Evolutionary conservation across 2,329 filamentous ascomycete genomes (phyloP).

Genomic region (Arthrobotrys conoides): DNA sequence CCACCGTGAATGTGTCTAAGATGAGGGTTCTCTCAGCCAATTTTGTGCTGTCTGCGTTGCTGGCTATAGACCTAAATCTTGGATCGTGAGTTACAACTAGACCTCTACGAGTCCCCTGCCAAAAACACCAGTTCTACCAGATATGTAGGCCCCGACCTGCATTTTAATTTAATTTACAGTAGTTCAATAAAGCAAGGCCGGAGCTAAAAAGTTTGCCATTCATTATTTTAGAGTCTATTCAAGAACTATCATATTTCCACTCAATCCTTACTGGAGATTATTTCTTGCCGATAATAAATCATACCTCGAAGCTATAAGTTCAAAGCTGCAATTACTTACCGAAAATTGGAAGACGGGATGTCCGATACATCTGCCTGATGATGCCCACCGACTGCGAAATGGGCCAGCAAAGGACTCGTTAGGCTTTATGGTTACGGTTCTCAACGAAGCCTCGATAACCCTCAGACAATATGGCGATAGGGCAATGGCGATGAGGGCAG

Average conservation of each 20-base stretch:
- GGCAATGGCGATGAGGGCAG: too few species aligned
- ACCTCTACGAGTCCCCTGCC: background rate
- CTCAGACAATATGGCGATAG: background rate
- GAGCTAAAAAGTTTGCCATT: too few species aligned
- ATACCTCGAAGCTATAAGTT: background rate
- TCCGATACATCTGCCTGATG: background rate
- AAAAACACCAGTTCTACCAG: too few species aligned
- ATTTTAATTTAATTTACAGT: too few species aligned
- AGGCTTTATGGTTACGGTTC: background rate
- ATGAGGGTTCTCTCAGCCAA: background rate
- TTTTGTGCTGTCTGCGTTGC: background rate
- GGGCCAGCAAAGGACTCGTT: background rate
- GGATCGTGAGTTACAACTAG: background rate
- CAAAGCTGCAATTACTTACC: background rate
- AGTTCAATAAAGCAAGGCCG: too few species aligned
- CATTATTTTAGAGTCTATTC: slow-evolving; percentile 1
- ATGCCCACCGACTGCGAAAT: background rate
- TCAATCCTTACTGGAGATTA: background rate
- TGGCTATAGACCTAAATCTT: background rate
- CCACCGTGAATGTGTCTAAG: background rate
- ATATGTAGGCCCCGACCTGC: too few species aligned
- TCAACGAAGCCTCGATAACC: background rate
- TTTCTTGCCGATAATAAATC: background rate
- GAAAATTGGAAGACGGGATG: background rate
- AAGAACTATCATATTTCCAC: background rate